Conservation (phyloP, 495 filamentous ascomycete species). For the Rhypophila decipiens region DNA sequence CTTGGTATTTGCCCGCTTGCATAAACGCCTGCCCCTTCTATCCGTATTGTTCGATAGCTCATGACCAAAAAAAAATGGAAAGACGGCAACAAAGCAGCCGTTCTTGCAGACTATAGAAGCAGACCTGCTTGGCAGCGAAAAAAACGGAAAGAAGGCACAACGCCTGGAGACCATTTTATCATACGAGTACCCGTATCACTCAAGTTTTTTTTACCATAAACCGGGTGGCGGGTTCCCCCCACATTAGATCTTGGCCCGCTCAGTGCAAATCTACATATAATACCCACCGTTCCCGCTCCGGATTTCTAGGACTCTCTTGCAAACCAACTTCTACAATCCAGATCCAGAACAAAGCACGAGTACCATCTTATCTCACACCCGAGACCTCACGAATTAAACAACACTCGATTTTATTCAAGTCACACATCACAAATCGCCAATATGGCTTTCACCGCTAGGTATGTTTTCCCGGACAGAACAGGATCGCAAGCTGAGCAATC, state of each 20-base stretch:
- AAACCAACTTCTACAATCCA: neutral
- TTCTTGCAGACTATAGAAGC: too few species aligned
- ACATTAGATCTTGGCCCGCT: too few species aligned
- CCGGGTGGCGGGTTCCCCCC: too few species aligned
- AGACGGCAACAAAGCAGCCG: neutral
- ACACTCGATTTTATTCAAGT: neutral
- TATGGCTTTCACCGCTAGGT: conserved; percentile 63
- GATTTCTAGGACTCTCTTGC: neutral
- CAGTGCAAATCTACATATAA: too few species aligned
- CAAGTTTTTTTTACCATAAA: too few species aligned
- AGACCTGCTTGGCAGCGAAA: neutral
- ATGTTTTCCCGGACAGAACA: conserved; percentile 25
- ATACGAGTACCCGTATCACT: neutral
- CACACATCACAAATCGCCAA: conserved; percentile 22
- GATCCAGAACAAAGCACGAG: neutral
- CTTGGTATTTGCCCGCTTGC: neutral
- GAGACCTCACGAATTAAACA: neutral
- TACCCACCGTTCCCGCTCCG: too few species aligned
- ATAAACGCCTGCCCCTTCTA: neutral
- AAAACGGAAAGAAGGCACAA: neutral
- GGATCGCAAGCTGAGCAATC: neutral
- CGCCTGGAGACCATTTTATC: neutral
- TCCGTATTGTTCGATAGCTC: too few species aligned
- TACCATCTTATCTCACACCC: neutral
- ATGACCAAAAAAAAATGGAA: too few species aligned